Evolutionary conservation across 805 yeast species (phyloP), one percentile per base, ranked within the genome.

Genomic region (Kazachstania martiniae): DNA sequence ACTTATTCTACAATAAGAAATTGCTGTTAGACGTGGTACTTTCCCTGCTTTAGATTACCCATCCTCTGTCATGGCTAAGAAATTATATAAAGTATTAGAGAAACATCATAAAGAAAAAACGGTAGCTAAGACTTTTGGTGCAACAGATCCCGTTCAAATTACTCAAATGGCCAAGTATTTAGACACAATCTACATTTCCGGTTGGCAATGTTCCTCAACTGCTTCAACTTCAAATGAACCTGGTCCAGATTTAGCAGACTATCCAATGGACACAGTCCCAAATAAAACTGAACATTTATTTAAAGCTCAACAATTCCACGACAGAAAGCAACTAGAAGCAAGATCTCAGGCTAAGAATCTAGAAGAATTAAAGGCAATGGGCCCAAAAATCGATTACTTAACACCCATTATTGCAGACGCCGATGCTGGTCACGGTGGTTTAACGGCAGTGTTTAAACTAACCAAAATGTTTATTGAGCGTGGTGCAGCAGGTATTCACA

Each of bases 361-460:
- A 17, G 64, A 65, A 39, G 72, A 63, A 33, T 74, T 83, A 62
- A 73, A 94, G 47, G 70, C 74, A 10, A 69, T 80, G 58, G 66
- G 77, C 31, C 77, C 77, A 29, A 74, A 77, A 61, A 79, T 68
- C 35, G 98, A 89, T 65, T 89, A 81, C 62, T 64, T 89, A 56
- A 76, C 95, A 50, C 98, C 98, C 37, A 84, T 89, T 48, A 71
- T 89, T 49, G 97, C 97, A 27, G 98, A 89, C 59, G 98, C 89
- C 46, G 98, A 89, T 63, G 91, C 97, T 37, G 98, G 98, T 47
- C 97, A 89, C 60, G 98, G 98, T 63, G 97, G 98, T 58, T 71
- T 86, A 49, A 87, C 97, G 38, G 97, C 97, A 36, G 85, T 85
- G 46, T 80, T 86, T 65, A 89, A 89, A 65, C 74, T 89, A 59